phyloP scores from a whole-genome alignment of 768 basidiomycete genomes.

The Leccinum olivaceopallidum region DNA sequence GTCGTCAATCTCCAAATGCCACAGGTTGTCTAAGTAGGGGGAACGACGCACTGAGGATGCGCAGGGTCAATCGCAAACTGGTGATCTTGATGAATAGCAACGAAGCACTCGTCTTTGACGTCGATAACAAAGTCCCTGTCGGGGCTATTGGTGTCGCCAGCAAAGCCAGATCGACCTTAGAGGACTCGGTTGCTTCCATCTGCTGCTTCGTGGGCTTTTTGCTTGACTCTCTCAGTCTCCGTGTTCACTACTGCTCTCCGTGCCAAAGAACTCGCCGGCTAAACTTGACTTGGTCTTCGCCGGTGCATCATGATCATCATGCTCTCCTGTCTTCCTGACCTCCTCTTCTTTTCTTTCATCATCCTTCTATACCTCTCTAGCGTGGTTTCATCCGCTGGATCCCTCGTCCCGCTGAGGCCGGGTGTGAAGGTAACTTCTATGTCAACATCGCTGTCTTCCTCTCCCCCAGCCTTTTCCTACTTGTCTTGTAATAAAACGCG shows the following conservation, averaged over 20 bases:
- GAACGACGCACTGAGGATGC: conserved; percentile 79
- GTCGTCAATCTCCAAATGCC: background rate
- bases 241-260: too few relatives aligned
- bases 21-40: background rate
- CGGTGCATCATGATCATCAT: conserved; percentile 23
- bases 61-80: conserved; percentile 95
- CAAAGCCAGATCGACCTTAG: conserved; percentile 63
- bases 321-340: conserved; percentile 38
- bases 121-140: conserved; percentile 89
- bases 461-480: conserved; percentile 12
- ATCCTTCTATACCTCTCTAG: conserved; percentile 88
- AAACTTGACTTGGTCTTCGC: conserved; percentile 12
- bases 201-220: conserved; percentile 25
- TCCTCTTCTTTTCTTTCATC: conserved; percentile 80
- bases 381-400: conserved; percentile 73
- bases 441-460: conserved; percentile 54
- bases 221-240: conserved; percentile 13
- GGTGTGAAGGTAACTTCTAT: conserved; percentile 97
- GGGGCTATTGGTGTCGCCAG: conserved; percentile 56
- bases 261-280: conserved; percentile 78
- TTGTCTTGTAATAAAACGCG: conserved; percentile 29
- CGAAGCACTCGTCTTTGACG: conserved; percentile 87
- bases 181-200: conserved; percentile 20
- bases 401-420: conserved; percentile 61
- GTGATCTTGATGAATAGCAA: conserved; percentile 83